Conservation (phyloP, 2,329 filamentous ascomycete genomes). For the Leptosphaerulina australis region DNA sequence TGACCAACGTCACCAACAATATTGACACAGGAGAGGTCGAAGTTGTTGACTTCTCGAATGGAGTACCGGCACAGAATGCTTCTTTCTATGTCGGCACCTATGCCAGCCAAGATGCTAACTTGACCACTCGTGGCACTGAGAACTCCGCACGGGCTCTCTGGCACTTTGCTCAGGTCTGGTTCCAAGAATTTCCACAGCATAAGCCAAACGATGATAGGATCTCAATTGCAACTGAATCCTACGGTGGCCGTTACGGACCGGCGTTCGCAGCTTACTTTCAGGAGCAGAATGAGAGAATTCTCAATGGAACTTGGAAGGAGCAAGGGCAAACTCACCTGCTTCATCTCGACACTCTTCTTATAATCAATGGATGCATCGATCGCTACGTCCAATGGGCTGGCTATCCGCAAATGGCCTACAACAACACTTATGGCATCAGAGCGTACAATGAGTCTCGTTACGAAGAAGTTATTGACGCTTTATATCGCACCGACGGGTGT, state of each 20-base stretch:
- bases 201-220: conserved; percentile 27
- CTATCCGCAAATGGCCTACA: conserved; percentile 60
- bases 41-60: conserved; percentile 18
- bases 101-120: conserved; percentile 52
- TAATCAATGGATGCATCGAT: conserved; percentile 64
- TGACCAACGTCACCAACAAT: conserved; percentile 45
- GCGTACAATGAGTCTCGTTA: conserved; percentile 57
- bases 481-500: conserved; percentile 58
- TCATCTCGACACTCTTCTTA: conserved; percentile 59
- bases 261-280: conserved; percentile 60
- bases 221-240: conserved; percentile 46
- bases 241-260: conserved; percentile 62
- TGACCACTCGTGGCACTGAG: conserved; percentile 53
- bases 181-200: conserved; percentile 29
- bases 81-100: conserved; percentile 39
- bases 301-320: conserved; percentile 23
- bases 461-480: conserved; percentile 53
- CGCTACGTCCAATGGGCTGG: conserved; percentile 55
- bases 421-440: conserved; percentile 65
- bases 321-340: conserved; percentile 46
- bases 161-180: conserved; percentile 28
- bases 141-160: conserved; percentile 28
- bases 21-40: conserved; percentile 27
- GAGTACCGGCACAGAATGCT: conserved; percentile 18
- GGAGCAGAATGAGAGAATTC: conserved; percentile 60